A percentile compares a stretch with the other conserved stretches of the same genome.
phyloP scores from a whole-genome alignment of 73 alveolate species.

The Blepharisma japonicum region DNA sequence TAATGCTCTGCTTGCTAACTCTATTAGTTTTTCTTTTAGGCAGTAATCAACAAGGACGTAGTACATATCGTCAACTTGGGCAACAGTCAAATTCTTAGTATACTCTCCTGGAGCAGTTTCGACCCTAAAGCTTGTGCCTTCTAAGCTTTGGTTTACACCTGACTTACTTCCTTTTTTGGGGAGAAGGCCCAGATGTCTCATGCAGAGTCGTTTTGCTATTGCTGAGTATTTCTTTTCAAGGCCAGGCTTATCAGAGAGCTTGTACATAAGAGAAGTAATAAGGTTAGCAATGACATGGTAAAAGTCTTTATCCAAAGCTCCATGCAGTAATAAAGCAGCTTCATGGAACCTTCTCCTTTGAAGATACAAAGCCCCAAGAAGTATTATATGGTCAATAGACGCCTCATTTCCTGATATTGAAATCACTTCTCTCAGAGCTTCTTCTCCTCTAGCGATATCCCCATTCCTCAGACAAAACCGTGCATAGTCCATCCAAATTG shows the following conservation, averaged over 20 bases:
- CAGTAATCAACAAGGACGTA: conserved; percentile 30
- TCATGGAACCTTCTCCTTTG: conserved; percentile 49
- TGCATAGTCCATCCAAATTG: conserved; percentile 57
- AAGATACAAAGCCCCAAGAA: conserved; percentile 56
- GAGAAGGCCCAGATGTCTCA: conserved; percentile 54
- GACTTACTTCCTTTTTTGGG: conserved; percentile 42
- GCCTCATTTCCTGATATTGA: conserved; percentile 51
- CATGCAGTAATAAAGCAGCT: conserved; percentile 59
- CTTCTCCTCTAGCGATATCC: conserved; percentile 68
- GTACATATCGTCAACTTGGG: conserved; percentile 33
- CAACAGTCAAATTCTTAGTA: conserved; percentile 30
- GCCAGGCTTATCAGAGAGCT: conserved; percentile 42
- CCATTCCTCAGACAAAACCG: conserved; percentile 66
- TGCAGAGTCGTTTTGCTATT: conserved; percentile 45
- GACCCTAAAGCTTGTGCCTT: not conserved
- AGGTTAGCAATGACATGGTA: conserved; percentile 52
- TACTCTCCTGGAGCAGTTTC: conserved; percentile 23
- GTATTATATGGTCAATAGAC: conserved; percentile 40
- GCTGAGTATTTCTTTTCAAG: conserved; percentile 60
- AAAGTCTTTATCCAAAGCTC: conserved; percentile 49
- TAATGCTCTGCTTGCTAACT: conserved; percentile 29
- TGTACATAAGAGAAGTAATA: conserved; percentile 48
- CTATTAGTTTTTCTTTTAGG: conserved; percentile 38
- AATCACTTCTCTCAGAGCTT: conserved; percentile 60
- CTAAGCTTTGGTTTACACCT: not conserved